Evolutionary conservation across 345 rosid genomes (phyloP).

Genomic region (Brassica rapa): DNA sequence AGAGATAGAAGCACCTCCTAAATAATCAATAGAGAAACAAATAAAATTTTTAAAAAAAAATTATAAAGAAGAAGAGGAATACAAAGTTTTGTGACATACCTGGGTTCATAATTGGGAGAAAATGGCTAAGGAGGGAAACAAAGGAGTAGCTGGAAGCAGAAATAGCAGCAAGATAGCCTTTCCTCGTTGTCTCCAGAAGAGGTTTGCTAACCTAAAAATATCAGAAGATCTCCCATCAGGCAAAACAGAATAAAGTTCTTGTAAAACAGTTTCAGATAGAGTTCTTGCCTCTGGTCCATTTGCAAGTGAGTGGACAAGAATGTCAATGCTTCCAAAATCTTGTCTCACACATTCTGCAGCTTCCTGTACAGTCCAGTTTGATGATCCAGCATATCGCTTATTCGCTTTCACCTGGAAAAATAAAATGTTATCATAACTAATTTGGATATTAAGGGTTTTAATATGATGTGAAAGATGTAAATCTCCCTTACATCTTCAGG

Average conservation of each 20-base stretch:
- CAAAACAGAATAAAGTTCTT: background rate
- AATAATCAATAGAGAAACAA: constrained; percentile 25
- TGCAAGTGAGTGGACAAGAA: constrained; percentile 95
- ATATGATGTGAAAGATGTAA: background rate
- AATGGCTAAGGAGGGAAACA: constrained; percentile 82
- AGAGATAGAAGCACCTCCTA: constrained; percentile 93
- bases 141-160: constrained; percentile 96
- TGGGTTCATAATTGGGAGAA: constrained; percentile 90
- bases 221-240: constrained; percentile 3
- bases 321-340: constrained; percentile 90
- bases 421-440: constrained; percentile 24
- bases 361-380: constrained; percentile 98
- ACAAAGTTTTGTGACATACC: constrained; percentile 45
- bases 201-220: constrained; percentile 75
- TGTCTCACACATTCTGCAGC: constrained; percentile 81
- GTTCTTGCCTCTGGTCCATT: constrained; percentile 90
- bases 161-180: constrained; percentile 92
- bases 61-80: background rate
- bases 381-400: constrained; percentile 87
- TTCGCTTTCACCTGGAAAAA: constrained; percentile 67
- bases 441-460: background rate
- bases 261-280: background rate
- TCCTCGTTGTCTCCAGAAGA: constrained; percentile 88
- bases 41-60: background rate
- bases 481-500: constrained; percentile 83